Conservation (phyloP, 2,329 filamentous ascomycete genomes). For the Hypoxylon sp. region DNA sequence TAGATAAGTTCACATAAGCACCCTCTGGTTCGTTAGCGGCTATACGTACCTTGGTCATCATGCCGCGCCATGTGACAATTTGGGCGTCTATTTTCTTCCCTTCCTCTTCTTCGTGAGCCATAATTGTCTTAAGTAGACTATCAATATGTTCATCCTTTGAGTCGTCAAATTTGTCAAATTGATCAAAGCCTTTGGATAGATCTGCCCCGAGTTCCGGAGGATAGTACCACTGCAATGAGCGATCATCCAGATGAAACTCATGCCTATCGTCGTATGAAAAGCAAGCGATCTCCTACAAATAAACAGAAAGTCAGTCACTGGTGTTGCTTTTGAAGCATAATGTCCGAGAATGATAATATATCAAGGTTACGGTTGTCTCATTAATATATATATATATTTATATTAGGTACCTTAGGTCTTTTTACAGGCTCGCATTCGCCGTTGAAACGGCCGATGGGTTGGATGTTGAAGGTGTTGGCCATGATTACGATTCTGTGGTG, state of each 20-base stretch:
- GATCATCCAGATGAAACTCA: slow-evolving; percentile 80
- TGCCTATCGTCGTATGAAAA: slow-evolving; percentile 95
- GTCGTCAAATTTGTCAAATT: slow-evolving; percentile 87
- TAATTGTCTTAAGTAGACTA: slow-evolving; percentile 82
- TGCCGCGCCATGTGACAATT: slow-evolving; percentile 93
- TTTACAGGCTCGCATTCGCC: slow-evolving; percentile 79
- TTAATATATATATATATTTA: slow-evolving; percentile 45
- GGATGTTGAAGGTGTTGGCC: slow-evolving; percentile 69
- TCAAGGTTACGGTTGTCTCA: not conserved
- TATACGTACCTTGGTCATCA: slow-evolving; percentile 90
- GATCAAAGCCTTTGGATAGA: slow-evolving; percentile 84
- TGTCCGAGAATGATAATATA: not conserved
- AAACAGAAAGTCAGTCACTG: slow-evolving; percentile 3
- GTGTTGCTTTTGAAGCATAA: not conserved
- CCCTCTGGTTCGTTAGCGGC: not conserved
- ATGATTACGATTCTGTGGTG: slow-evolving; percentile 28
- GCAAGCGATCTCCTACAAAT: slow-evolving; percentile 83
- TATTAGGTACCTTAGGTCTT: slow-evolving; percentile 74
- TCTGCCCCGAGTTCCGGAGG: slow-evolving; percentile 79
- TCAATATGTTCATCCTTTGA: slow-evolving; percentile 89
- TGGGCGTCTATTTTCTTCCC: slow-evolving; percentile 80
- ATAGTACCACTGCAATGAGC: slow-evolving; percentile 90
- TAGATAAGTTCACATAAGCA: slow-evolving; percentile 23
- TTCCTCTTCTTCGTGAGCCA: slow-evolving; percentile 78
- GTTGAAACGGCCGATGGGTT: slow-evolving; percentile 78